These are phyloP conservation scores for Periconia sp. DNA, from an alignment of 2,329 filamentous ascomycete genomes.

Conservation along the genomic window DNA sequence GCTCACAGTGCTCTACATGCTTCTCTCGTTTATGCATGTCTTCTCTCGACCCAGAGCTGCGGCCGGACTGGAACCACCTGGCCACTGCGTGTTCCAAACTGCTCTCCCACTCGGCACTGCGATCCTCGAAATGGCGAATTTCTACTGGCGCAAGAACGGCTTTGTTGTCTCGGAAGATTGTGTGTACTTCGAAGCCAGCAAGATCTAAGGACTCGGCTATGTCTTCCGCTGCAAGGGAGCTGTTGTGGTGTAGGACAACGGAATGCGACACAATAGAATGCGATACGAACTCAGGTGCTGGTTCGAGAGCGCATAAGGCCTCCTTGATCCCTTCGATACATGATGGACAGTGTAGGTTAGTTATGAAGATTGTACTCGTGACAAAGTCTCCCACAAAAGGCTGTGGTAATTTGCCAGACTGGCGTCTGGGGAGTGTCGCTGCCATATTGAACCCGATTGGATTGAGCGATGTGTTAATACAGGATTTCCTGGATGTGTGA, in stretches of 20 bases:
- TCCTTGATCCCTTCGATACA: slow-evolving; percentile 72
- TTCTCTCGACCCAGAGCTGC: slow-evolving; percentile 16
- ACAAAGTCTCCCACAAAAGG: slow-evolving; percentile 20
- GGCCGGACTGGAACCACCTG: slow-evolving; percentile 30
- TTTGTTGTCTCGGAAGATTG: slow-evolving; percentile 46
- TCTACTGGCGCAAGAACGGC: slow-evolving; percentile 19
- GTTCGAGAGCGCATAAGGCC: slow-evolving; percentile 57
- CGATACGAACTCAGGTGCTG: slow-evolving; percentile 64
- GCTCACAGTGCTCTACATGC: slow-evolving; percentile 43
- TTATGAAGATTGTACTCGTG: slow-evolving; percentile 68
- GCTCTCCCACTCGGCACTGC: slow-evolving; percentile 34
- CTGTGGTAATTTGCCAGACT: slow-evolving; percentile 15
- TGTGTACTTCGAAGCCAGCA: slow-evolving; percentile 66
- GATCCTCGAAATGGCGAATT: slow-evolving; percentile 16
- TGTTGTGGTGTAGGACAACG: slow-evolving; percentile 65
- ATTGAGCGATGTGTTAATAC: slow-evolving; percentile 22
- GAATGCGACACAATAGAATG: slow-evolving; percentile 75
- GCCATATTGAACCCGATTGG: slow-evolving; percentile 18
- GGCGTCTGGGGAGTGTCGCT: too few species aligned
- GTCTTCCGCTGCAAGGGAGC: slow-evolving; percentile 49
- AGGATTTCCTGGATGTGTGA: slow-evolving; percentile 10
- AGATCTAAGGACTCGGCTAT: slow-evolving; percentile 58
- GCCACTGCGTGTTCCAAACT: slow-evolving; percentile 45
- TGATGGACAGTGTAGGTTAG: slow-evolving; percentile 79
- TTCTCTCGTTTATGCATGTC: slow-evolving; percentile 37